A percentile compares a stretch with the other conserved stretches of the same genome.
These are phyloP conservation scores for Graphilbum ipis-grandicollis DNA, from an alignment of 2,329 filamentous ascomycete genomes.

Conservation along the genomic window DNA sequence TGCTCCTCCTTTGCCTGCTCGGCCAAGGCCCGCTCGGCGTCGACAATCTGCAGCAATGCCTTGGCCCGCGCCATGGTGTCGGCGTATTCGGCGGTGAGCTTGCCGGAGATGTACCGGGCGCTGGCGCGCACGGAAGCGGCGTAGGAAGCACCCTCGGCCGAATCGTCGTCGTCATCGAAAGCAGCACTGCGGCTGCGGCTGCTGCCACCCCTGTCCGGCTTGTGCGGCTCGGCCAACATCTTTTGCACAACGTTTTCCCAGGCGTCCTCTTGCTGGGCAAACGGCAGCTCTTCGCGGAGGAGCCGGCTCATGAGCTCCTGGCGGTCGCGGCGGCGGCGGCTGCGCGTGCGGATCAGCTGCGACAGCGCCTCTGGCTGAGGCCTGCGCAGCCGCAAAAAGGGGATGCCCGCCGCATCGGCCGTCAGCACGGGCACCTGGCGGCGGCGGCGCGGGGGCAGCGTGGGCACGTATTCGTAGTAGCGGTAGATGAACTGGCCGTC, in stretches of 20 bases:
- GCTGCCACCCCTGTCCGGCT: no score
- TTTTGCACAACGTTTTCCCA: slow-evolving; percentile 26
- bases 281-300: slow-evolving; percentile 16
- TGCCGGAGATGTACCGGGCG: slow-evolving; percentile 11
- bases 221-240: no score
- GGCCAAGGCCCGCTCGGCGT: slow-evolving; percentile 19
- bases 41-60: slow-evolving; percentile 22
- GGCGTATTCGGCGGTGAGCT: slow-evolving; percentile 15
- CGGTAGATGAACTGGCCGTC: neutral
- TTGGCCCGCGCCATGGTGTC: slow-evolving; percentile 23
- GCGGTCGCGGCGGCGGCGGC: slow-evolving; percentile 23
- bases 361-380: slow-evolving; percentile 44
- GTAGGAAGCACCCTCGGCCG: slow-evolving; percentile 13
- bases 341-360: slow-evolving; percentile 36
- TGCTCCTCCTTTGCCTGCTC: slow-evolving; percentile 9
- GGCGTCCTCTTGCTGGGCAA: slow-evolving; percentile 23
- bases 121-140: slow-evolving; percentile 10
- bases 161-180: slow-evolving; percentile 16
- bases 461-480: slow-evolving; percentile 25
- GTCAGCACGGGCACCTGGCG: slow-evolving; percentile 41
- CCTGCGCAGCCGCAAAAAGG: slow-evolving; percentile 50
- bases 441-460: slow-evolving; percentile 25
- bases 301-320: slow-evolving; percentile 21
- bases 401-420: slow-evolving; percentile 33
- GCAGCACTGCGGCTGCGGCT: no score